Base-by-base conservation (phyloP, 176 grass and related monocot genomes). In the Oryza brachyantha region DNA sequence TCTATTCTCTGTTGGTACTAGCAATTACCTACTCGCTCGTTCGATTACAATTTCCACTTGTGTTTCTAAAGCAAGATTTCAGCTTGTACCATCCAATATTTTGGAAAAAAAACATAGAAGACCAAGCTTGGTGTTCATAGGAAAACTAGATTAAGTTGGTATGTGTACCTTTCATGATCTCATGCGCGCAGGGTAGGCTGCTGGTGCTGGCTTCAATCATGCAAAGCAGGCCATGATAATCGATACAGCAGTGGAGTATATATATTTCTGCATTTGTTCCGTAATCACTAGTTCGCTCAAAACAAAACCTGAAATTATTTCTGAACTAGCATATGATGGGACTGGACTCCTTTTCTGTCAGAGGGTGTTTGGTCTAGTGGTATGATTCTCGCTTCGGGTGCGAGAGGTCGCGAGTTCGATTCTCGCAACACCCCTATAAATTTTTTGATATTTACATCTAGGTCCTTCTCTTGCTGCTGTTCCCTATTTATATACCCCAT, bases 331-430 rank as follows among this genome's bases (percentile, higher is more conserved):
- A 32, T n/a, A n/a, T 32, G 31, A 32, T 32, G 31, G 13, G 16
- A 45, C 42, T 45, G 42, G 7, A 14, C 3, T 4, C 3, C 42
- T 45, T 45, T 14, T 45, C 42, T 45, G 7, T 7, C 5, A 21
- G 0, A 22, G 93, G 88, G 88, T 89, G 89, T 88, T 93, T 93
- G 86, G 94, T 97, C 94, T 90, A 91, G 94, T 91, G 91, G 91
- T 93, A 91, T 93, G 94, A 97, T 97, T 91, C 94, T 97, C 91
- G 91, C 94, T 94, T 97, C 87, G 91, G 82, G 84, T 92, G 89
- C 76, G 89, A 91, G 94, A 97, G 94, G 91, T 90, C 74, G 75
- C 50, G 89, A 91, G 94, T 97, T 93, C 86, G 84, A 93, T 93
- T 91, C 91, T 92, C 91, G 89, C 75, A 97, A 93, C 94, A 89